phyloP scores from a whole-genome alignment of 805 yeast species.

The Candida railenensis region DNA sequence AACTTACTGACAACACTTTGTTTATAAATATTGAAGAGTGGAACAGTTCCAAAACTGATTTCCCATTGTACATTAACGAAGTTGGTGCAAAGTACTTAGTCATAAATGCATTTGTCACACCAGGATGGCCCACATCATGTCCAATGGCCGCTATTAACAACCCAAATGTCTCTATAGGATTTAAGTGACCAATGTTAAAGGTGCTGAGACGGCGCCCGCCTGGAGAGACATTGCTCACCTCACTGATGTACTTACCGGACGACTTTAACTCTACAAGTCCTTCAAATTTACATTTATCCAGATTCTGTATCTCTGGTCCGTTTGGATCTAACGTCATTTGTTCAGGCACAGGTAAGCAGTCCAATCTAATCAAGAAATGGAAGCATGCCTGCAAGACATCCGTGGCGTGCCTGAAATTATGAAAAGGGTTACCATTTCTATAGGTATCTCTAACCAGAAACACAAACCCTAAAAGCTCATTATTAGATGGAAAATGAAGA shows the following conservation, averaged over 20 bases:
- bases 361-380: conserved; percentile 51
- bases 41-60: conserved; percentile 78
- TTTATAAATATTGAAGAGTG: conserved; percentile 66
- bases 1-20: conserved; percentile 29
- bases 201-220: neutral
- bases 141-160: conserved; percentile 83
- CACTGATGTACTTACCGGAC: neutral
- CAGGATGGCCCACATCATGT: conserved; percentile 97
- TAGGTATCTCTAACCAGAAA: conserved; percentile 75
- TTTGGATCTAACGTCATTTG: conserved; percentile 33
- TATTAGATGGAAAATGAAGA: conserved; percentile 19
- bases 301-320: conserved; percentile 22
- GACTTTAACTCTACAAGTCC: neutral
- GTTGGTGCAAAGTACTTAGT: conserved; percentile 59
- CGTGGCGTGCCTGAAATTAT: conserved; percentile 92
- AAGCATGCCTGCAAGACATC: conserved; percentile 93
- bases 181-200: conserved; percentile 16
- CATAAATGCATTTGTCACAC: conserved; percentile 80
- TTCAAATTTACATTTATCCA: neutral
- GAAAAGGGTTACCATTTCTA: conserved; percentile 85
- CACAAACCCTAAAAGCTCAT: conserved; percentile 57
- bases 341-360: conserved; percentile 36
- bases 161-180: conserved; percentile 50
- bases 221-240: neutral
- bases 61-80: conserved; percentile 57